A percentile compares a stretch with the other conserved stretches of the same genome.
Conservation (phyloP, 192 early-diverging fungal genomes). For the Coemansia sp. region DNA sequence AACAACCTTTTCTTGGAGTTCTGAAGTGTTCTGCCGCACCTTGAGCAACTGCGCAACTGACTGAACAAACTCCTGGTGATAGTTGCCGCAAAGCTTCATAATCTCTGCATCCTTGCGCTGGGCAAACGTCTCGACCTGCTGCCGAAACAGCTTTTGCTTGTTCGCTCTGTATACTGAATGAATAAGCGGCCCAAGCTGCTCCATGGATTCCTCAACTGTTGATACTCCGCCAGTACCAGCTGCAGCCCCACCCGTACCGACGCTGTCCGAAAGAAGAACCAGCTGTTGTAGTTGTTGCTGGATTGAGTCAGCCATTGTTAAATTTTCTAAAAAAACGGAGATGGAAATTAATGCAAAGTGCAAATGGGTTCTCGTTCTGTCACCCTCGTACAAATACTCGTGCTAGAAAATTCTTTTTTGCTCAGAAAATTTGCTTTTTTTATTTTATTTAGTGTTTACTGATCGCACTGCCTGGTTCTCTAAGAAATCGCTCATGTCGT, state of each 20-base stretch:
- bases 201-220: slow-evolving; percentile 63
- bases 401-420: background rate
- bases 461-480: background rate
- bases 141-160: slow-evolving; percentile 83
- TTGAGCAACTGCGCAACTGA: slow-evolving; percentile 94
- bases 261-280: slow-evolving; percentile 48
- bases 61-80: slow-evolving; percentile 83
- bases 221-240: slow-evolving; percentile 33
- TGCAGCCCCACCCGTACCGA: slow-evolving; percentile 20
- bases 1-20: slow-evolving; percentile 80
- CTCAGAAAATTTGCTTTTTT: too few species aligned
- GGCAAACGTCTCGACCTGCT: slow-evolving; percentile 80
- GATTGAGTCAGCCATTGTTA: slow-evolving; percentile 47
- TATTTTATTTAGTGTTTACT: background rate
- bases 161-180: slow-evolving; percentile 84
- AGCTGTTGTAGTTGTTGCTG: slow-evolving; percentile 54
- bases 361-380: too few species aligned
- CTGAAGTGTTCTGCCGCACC: slow-evolving; percentile 82
- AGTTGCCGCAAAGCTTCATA: slow-evolving; percentile 92
- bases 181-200: slow-evolving; percentile 82
- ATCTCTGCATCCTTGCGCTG: slow-evolving; percentile 92
- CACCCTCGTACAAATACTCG: too few species aligned
- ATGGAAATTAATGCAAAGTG: background rate
- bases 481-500: background rate
- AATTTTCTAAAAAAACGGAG: too few species aligned